Base-by-base conservation (phyloP, 2,329 filamentous ascomycete genomes). In the Sclerotinia glacialis region DNA sequence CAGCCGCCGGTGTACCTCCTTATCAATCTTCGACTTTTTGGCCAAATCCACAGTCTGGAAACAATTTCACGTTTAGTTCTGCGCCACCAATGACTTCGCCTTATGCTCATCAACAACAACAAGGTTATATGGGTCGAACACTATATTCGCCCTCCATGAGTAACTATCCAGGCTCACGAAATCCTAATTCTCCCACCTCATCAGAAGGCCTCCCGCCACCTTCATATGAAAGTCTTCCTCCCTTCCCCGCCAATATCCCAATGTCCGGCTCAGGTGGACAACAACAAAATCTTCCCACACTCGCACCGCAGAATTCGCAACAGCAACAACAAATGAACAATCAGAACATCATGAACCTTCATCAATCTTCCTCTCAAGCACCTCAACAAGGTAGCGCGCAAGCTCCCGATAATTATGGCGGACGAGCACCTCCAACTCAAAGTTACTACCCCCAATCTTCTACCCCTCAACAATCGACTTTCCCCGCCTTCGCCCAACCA, bases 181-280 rank as follows among this genome's bases (percentile, higher is more conserved):
- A 80, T 71, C 80, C 83, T 52, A 83, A 83, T 71, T 86, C 87
- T 61, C 88, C 89, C 12, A 82, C 85, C 9, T 80, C 82, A 37
- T 82, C 80, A 58, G 86, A 92, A 74, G 83, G 82, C 59, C 80
- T 93, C 65, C 84, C 89, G 68, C 82, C 85, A 65, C 86, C 89
- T 68, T 83, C 88, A 8, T 92, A 89, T 78, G 88, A 90, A 70
- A 86, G 62, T 71, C 83, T 89, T 68, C 84, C 87, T 54, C 82
- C 87, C 44, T 92, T 89, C 76, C 83, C 87, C 68, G 83, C 83
- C 60, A 80, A 82, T 55, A 79, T 87, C 74, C 82, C 84, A 55
- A 79, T 87, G 75, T 82, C 84, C 14, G 84, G 84, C 64, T 81
- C 79, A 42, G 80, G 76, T 69, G 72, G 72, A 18, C 70, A 69